Evolutionary conservation across 176 grass and related monocot genomes (phyloP).

Genomic region (Thinopyrum elongatum): DNA sequence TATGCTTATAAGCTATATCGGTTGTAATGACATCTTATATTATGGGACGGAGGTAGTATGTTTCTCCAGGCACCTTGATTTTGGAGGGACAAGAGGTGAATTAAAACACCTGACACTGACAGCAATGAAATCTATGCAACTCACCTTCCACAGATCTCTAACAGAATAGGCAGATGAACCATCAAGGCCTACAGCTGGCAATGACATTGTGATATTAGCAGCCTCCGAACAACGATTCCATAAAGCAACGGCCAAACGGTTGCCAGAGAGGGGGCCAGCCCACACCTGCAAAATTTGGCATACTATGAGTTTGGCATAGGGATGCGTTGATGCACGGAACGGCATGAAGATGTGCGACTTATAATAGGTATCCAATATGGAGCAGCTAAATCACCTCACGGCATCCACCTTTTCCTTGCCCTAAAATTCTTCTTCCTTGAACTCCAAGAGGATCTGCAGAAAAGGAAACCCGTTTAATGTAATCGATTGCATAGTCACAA

Average conservation of each 20-base stretch:
- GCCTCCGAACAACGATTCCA: constrained; percentile 83
- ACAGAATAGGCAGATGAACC: constrained; percentile 52
- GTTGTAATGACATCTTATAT: too few species aligned
- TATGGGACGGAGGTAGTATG: too few species aligned
- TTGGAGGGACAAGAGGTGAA: not conserved
- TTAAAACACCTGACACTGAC: not conserved
- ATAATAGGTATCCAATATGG: not conserved
- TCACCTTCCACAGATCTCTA: constrained; percentile 79
- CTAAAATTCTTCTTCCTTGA: constrained; percentile 78
- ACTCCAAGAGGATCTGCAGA: constrained; percentile 83
- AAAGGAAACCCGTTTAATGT: constrained; percentile 27
- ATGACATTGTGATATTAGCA: constrained; percentile 53
- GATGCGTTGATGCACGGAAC: not conserved
- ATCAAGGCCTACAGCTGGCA: constrained; percentile 62
- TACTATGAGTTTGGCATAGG: not conserved
- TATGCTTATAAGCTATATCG: not conserved
- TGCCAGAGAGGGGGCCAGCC: constrained; percentile 76
- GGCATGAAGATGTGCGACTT: not conserved
- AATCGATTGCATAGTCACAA: not conserved
- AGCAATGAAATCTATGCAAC: constrained; percentile 8
- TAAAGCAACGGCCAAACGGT: constrained; percentile 56
- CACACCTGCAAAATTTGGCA: constrained; percentile 65
- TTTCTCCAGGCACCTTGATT: not conserved
- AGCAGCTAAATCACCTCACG: constrained; percentile 52
- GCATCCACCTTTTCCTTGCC: constrained; percentile 63